Percentiles rank a stretch among this genome's conserved stretches.
Conservation (phyloP, 2,329 filamentous ascomycete genomes). For the Calonectria montana region DNA sequence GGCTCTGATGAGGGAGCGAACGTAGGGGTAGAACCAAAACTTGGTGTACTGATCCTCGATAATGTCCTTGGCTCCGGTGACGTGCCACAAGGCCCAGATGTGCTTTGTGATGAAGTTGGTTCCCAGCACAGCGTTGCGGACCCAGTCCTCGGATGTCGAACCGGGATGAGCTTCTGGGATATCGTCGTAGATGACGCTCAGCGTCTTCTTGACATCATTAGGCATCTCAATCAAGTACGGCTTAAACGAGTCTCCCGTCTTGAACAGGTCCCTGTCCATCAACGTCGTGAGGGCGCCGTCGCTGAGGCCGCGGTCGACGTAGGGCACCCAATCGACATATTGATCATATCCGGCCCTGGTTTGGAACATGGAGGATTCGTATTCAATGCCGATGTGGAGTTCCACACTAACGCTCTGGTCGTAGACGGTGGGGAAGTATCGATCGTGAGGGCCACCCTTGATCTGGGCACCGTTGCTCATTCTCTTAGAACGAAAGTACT, state of each 20-base stretch:
- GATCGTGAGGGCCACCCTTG: constrained; percentile 22
- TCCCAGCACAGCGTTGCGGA: constrained; percentile 47
- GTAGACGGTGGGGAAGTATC: constrained; percentile 13
- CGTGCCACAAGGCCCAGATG: constrained; percentile 30
- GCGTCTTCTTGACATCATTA: constrained; percentile 40
- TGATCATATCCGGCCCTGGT: constrained; percentile 50
- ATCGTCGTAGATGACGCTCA: constrained; percentile 47
- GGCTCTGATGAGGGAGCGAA: constrained; percentile 21
- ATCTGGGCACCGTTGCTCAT: neutral
- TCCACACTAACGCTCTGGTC: constrained; percentile 36
- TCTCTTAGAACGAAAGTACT: constrained; percentile 50
- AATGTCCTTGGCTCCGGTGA: constrained; percentile 27
- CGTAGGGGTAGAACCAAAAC: constrained; percentile 31
- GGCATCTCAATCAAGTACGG: constrained; percentile 49
- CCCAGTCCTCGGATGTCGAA: constrained; percentile 44
- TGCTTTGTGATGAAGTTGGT: constrained; percentile 48
- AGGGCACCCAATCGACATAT: constrained; percentile 49
- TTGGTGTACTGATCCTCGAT: constrained; percentile 29
- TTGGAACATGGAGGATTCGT: constrained; percentile 55
- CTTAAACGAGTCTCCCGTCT: constrained; percentile 40
- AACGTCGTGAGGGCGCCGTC: constrained; percentile 34
- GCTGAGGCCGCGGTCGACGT: constrained; percentile 30
- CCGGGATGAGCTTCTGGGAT: constrained; percentile 43
- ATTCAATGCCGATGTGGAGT: constrained; percentile 53
- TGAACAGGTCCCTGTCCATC: constrained; percentile 39